Evolutionary conservation across 306 rosid genomes (phyloP).

Genomic region (Fragaria iinumae): DNA sequence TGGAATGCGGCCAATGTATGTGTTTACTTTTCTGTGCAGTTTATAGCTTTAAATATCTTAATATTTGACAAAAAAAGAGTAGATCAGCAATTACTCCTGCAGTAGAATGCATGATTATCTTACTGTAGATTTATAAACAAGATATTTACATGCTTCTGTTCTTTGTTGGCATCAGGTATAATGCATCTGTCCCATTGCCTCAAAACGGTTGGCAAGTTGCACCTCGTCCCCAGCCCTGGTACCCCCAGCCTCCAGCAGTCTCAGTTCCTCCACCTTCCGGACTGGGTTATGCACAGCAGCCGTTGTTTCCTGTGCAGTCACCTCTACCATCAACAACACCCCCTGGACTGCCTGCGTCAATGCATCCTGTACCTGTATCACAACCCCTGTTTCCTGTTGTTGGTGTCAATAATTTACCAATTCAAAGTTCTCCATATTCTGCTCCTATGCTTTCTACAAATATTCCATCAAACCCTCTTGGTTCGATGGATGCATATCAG

Average conservation of each 20-base stretch:
- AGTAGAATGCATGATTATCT: neutral
- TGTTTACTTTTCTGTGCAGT: constrained; percentile 9
- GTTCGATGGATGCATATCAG: constrained; percentile 52
- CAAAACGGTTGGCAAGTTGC: constrained; percentile 73
- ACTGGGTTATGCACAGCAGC: constrained; percentile 71
- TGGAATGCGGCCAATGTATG: constrained; percentile 79
- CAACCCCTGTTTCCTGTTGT: constrained; percentile 98
- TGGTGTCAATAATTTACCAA: constrained; percentile 55
- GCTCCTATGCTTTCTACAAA: constrained; percentile 50
- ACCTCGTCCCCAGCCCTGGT: constrained; percentile 90
- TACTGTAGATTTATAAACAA: neutral
- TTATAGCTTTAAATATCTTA: constrained; percentile 1
- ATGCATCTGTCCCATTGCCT: constrained; percentile 54
- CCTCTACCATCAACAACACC: constrained; percentile 64
- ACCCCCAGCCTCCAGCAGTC: constrained; percentile 63
- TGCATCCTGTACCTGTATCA: constrained; percentile 66
- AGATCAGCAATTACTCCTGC: neutral
- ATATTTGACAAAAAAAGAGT: constrained; percentile 6
- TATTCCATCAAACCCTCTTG: constrained; percentile 47
- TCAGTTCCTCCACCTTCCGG: constrained; percentile 74
- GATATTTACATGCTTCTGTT: neutral
- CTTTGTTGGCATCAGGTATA: constrained; percentile 52
- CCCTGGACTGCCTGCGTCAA: constrained; percentile 78
- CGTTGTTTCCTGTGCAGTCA: constrained; percentile 96
- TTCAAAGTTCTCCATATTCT: constrained; percentile 67